Percentiles rank a stretch among this genome's conserved stretches.
phyloP scores from a whole-genome alignment of 2,329 filamentous ascomycete genomes.

The Diplodia intermedia region DNA sequence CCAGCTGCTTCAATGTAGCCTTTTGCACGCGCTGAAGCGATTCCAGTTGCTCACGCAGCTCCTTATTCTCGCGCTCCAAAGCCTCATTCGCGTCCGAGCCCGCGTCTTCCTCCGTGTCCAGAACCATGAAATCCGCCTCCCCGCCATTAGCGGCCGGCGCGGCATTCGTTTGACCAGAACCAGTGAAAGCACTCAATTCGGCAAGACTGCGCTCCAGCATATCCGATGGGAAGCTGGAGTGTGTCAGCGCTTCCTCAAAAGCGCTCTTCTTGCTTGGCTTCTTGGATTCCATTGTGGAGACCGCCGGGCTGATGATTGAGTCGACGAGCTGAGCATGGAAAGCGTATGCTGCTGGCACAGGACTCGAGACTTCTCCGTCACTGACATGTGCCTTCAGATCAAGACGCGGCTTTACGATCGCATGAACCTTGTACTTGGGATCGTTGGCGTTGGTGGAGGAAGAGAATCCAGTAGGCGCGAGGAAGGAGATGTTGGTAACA shows the following conservation, averaged over 20 bases:
- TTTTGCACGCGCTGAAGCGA: slow-evolving; percentile 55
- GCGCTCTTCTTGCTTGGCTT: slow-evolving; percentile 36
- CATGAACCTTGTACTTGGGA: slow-evolving; percentile 59
- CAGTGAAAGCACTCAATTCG: slow-evolving; percentile 44
- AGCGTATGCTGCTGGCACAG: slow-evolving; percentile 65
- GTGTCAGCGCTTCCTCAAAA: slow-evolving; percentile 53
- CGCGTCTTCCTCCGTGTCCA: slow-evolving; percentile 36
- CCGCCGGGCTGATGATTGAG: slow-evolving; percentile 38
- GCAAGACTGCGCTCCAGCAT: slow-evolving; percentile 50
- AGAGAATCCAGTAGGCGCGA: slow-evolving; percentile 64
- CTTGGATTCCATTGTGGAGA: slow-evolving; percentile 42
- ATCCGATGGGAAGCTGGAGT: slow-evolving; percentile 51
- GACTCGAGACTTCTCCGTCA: slow-evolving; percentile 40
- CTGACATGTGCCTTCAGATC: slow-evolving; percentile 54
- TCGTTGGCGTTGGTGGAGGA: slow-evolving; percentile 37
- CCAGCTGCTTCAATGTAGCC: slow-evolving; percentile 54
- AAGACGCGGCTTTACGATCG: slow-evolving; percentile 81
- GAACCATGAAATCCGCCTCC: slow-evolving; percentile 49
- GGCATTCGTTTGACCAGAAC: slow-evolving; percentile 14
- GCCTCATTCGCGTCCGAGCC: neutral
- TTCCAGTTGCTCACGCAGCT: slow-evolving; percentile 50
- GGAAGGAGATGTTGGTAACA: slow-evolving; percentile 80
- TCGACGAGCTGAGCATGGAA: slow-evolving; percentile 68
- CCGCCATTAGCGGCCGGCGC: slow-evolving; percentile 22
- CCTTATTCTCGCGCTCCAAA: slow-evolving; percentile 35